Base-by-base conservation (phyloP, 768 basidiomycete genomes). In the Lentinus brumalis region DNA sequence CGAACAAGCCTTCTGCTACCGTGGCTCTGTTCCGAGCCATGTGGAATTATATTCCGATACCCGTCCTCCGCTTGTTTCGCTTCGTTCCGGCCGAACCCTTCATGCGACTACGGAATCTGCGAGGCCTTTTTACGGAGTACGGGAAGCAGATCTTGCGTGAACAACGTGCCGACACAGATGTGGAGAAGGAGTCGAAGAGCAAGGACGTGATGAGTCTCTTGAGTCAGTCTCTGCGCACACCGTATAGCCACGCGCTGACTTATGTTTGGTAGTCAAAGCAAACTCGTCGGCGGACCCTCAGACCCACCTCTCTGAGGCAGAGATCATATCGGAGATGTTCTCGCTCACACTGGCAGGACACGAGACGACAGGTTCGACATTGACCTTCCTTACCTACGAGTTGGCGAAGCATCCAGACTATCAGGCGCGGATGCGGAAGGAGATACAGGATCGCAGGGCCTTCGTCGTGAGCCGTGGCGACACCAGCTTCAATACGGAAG, bases 161-260 rank as follows among this genome's bases (percentile, higher is more conserved):
- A 59, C 61, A 64, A 42, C 55, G 56, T 3, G 21, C 46, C 3
- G 31, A 50, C 21, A 18, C 50, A 4, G 49, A 53, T 15, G 32
- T 55, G n/a, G 62, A 52, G 50, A 55, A 60, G 55, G 38, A 40
- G 32, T 32, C 44, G 14, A 26, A 66, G 31, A 57, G 41, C 31
- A 66, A 63, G 39, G 63, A 69, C 52, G 42, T 69, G 15, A 57
- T 69, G 60, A 66, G 61, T 57, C 53, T 66, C 42, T 45, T 69
- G 30, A 38, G 62, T 63, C 14, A 1, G 62, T 52, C 4, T 16
- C 38, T 9, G 10, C 3, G 42, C 47, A 26, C 10, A 31, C 0
- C 14, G 6, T 3, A 5, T 50, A 5, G 46, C 21, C 1, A 9
- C 2, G n/a, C 6, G 38, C 15, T 40, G 18, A 16, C 26, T 30